Evolutionary conservation across 768 basidiomycete genomes (phyloP).

Genomic region (Lactarius pseudohatsudake): DNA sequence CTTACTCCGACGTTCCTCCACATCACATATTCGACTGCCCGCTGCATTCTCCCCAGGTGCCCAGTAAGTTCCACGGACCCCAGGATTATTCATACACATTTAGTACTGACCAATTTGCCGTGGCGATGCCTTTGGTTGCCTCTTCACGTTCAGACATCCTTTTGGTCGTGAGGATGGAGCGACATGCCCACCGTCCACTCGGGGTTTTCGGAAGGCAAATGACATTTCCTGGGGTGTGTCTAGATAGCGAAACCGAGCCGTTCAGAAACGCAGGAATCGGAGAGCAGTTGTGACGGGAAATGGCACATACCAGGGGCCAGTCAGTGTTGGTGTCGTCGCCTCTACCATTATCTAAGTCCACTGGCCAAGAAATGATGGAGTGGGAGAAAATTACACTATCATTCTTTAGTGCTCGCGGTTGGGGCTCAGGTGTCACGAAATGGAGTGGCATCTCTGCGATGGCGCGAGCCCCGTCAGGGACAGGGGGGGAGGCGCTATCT

Average conservation of each 20-base stretch:
- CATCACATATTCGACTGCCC: too few species aligned
- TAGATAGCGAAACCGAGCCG: neutral
- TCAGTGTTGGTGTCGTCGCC: neutral
- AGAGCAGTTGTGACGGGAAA: neutral
- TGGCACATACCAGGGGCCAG: neutral
- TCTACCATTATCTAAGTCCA: neutral
- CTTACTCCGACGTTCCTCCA: too few species aligned
- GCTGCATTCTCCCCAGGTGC: too few species aligned
- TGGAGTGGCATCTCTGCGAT: neutral
- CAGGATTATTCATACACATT: too few species aligned
- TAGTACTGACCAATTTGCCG: too few species aligned
- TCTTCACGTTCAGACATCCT: too few species aligned
- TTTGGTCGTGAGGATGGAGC: too few species aligned
- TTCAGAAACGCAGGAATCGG: neutral
- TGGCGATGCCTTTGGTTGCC: too few species aligned
- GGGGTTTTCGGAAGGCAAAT: neutral
- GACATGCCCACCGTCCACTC: neutral
- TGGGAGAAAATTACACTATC: neutral
- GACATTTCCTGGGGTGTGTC: neutral
- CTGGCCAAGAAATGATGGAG: neutral
- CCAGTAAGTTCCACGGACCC: too few species aligned
- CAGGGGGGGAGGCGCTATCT: neutral
- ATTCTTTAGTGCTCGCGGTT: neutral
- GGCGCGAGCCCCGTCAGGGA: neutral
- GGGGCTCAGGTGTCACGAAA: neutral